Conservation (phyloP, 257 asterid genomes). For the Lithospermum erythrorhizon region DNA sequence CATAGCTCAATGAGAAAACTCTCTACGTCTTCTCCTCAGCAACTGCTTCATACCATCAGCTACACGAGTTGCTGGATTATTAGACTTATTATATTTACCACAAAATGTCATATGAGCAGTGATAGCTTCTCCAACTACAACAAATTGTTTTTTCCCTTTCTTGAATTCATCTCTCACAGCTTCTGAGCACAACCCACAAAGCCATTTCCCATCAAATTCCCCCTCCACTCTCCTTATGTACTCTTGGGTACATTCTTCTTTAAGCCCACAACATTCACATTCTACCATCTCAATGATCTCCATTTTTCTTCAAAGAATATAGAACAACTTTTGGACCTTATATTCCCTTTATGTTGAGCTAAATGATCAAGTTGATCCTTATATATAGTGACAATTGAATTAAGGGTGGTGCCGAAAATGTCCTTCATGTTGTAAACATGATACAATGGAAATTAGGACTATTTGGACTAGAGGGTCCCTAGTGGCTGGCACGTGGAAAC, state of each 20-base stretch:
- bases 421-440: conserved; percentile 67
- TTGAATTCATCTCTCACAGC: conserved; percentile 72
- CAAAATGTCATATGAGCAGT: conserved; percentile 83
- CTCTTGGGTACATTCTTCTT: conserved; percentile 84
- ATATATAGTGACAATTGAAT: conserved; percentile 4
- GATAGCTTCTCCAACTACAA: conserved; percentile 55
- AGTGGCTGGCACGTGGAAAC: neutral
- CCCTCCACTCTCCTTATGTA: conserved; percentile 59
- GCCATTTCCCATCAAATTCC: conserved; percentile 78
- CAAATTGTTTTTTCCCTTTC: conserved; percentile 31
- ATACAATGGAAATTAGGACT: conserved; percentile 48
- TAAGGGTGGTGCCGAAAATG: conserved; percentile 41
- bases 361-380: neutral
- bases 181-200: conserved; percentile 79
- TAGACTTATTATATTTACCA: conserved; percentile 36
- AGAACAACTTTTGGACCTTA: too few relatives aligned
- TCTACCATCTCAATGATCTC: conserved; percentile 57
- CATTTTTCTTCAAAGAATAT: conserved; percentile 19
- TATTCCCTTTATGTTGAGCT: too few relatives aligned
- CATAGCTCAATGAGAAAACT: too few relatives aligned
- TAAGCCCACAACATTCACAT: conserved; percentile 90
- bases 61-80: conserved; percentile 64
- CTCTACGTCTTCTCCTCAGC: conserved; percentile 50
- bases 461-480: conserved; percentile 27
- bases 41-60: conserved; percentile 93